Base-by-base conservation (phyloP, 345 rosid species). In the Stellera chamaejasme region DNA sequence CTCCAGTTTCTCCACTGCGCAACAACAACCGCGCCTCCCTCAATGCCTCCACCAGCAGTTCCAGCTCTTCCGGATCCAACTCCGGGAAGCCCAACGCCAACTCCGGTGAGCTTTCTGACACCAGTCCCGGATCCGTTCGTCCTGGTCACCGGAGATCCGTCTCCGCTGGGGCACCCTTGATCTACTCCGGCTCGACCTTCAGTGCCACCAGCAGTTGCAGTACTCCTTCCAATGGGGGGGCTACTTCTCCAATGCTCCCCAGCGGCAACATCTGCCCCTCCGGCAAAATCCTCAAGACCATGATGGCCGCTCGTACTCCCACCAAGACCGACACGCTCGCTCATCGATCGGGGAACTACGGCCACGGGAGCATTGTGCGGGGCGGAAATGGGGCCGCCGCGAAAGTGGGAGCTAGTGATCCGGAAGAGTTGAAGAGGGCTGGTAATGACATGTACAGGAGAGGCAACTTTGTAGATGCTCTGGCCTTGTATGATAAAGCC, bases 201-300 rank as follows among this genome's bases (percentile, higher is more conserved):
- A 63, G 52, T 55, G 71, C 79, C n/a, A 52, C 68, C 5, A 60
- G 52, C 23, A 48, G 59, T 25, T 61, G 23, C 58, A 54, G 45
- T n/a, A n/a, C n/a, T n/a, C 56, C 51, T 16, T 70, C 65, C 52
- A 64, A 13, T 42, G 60, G 78, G 2, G 60, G 78, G 1, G 61
- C 75, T 28, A 72, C 83, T 0, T 66, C 80, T 0, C 79, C 82
- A 11, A 70, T 78, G 61, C 72, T 79, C 27, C 87, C 89, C 10
- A 81, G 80, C 39, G 98, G 98, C 11, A 92, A 92, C 75, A 92
- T 92, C 14, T 92, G 93, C 43, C 96, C 90, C 0, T 86, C 98
- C 4, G 98, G 98, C 10, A 81, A 78, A 78, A 88, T 92, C 83
- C 76, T 73, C 43, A 88, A 84, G 69, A 69, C 86, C 23, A 19